These are phyloP conservation scores for Solanum bulbocastanum DNA, from an alignment of 257 asterid genomes.

Conservation along the genomic window DNA sequence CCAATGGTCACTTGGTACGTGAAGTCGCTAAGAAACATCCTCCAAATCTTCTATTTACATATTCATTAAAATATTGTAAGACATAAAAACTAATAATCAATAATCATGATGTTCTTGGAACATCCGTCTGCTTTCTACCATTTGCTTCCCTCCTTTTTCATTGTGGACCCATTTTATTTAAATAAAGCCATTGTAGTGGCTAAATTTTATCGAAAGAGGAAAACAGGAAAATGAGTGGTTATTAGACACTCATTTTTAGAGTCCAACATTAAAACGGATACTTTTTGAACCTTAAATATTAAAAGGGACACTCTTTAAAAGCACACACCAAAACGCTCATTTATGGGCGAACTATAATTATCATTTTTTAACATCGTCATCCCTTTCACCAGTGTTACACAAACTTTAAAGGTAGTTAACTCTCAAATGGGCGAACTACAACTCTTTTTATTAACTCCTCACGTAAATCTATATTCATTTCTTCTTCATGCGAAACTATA, in stretches of 20 bases:
- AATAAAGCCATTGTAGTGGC: background rate
- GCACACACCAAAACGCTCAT: too few species aligned
- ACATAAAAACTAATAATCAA: background rate
- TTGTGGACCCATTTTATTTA: background rate
- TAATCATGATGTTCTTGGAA: background rate
- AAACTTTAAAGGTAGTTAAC: too few species aligned
- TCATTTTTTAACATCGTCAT: too few species aligned
- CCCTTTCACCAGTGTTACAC: too few species aligned
- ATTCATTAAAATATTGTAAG: background rate
- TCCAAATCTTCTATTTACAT: background rate
- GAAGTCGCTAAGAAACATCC: slow-evolving; percentile 4
- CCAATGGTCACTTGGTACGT: background rate
- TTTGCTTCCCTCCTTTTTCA: background rate
- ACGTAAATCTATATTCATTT: too few species aligned
- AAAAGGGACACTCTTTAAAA: too few species aligned
- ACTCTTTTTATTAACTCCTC: too few species aligned
- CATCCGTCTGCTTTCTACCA: background rate
- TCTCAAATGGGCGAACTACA: too few species aligned
- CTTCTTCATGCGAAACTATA: too few species aligned
- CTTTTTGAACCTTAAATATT: too few species aligned
- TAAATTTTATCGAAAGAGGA: background rate
- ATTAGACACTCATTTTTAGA: background rate
- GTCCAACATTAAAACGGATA: too few species aligned
- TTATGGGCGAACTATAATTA: too few species aligned
- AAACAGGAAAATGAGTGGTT: background rate